Conservation (phyloP, 73 alveolate genomes). For the Paramecium sonneborni region DNA sequence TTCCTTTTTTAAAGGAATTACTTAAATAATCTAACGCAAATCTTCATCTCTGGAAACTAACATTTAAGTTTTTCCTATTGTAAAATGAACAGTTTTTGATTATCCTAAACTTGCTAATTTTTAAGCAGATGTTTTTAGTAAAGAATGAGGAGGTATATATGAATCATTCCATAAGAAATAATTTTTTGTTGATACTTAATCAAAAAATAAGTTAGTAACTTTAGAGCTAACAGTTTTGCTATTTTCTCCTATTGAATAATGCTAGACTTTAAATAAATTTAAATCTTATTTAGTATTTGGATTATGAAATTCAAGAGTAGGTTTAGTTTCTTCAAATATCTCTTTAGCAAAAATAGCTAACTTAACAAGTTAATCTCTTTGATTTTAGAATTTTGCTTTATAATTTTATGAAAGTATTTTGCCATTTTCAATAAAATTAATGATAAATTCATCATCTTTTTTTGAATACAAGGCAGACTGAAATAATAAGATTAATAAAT, state of each 20-base stretch:
- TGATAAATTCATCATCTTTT: constrained; percentile 56
- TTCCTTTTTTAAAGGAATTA: constrained; percentile 40
- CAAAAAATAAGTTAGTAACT: constrained; percentile 40
- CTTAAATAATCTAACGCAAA: constrained; percentile 2
- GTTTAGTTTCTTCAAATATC: constrained; percentile 53
- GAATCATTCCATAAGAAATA: constrained; percentile 57
- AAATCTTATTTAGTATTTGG: constrained; percentile 49
- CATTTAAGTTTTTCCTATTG: constrained; percentile 46
- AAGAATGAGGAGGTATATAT: constrained; percentile 49
- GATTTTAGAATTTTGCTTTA: constrained; percentile 45
- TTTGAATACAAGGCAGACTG: constrained; percentile 50
- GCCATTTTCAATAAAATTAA: constrained; percentile 51
- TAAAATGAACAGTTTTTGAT: constrained; percentile 16
- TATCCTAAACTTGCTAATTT: constrained; percentile 29
- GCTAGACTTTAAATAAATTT: constrained; percentile 40
- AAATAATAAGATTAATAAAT: neutral
- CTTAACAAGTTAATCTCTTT: constrained; percentile 50
- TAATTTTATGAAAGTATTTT: constrained; percentile 45
- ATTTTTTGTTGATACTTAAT: constrained; percentile 27
- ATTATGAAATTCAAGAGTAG: constrained; percentile 50
- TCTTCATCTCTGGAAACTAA: constrained; percentile 46
- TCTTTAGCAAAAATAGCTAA: constrained; percentile 55
- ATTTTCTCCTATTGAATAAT: constrained; percentile 46
- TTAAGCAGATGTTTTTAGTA: constrained; percentile 25
- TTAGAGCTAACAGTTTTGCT: constrained; percentile 9